Conservation (phyloP, 2,329 filamentous ascomycete species). For the Gliomastix tumulicola region DNA sequence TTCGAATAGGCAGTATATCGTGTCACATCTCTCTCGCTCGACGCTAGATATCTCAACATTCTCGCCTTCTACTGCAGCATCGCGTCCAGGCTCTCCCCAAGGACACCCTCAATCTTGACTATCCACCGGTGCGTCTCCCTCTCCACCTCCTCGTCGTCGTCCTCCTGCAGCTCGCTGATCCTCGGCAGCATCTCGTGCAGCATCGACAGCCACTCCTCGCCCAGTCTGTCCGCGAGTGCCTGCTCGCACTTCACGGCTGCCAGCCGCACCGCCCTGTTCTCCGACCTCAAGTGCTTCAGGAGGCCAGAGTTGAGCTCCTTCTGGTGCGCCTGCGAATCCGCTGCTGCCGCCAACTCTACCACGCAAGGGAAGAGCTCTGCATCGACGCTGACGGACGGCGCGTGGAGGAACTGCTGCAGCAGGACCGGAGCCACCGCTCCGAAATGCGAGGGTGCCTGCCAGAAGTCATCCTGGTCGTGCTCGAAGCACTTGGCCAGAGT, state of each 20-base stretch:
- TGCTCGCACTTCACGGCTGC: conserved; percentile 80
- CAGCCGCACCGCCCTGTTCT: conserved; percentile 65
- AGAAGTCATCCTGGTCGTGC: conserved; percentile 92
- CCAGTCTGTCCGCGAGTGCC: conserved; percentile 68
- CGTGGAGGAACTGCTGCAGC: conserved; percentile 56
- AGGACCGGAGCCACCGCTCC: conserved; percentile 62
- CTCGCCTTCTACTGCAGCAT: conserved; percentile 92
- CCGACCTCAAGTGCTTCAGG: conserved; percentile 70
- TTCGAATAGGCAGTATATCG: no score
- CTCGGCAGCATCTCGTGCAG: conserved; percentile 94
- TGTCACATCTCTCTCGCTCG: no score
- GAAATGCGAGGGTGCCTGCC: conserved; percentile 89
- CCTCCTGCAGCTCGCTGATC: conserved; percentile 92
- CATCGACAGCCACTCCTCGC: conserved; percentile 89
- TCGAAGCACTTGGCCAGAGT: conserved; percentile 72
- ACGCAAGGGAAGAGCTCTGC: conserved; percentile 65
- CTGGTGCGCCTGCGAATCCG: conserved; percentile 82
- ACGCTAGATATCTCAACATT: no score
- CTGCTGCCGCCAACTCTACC: conserved; percentile 63
- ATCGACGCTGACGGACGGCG: conserved; percentile 30
- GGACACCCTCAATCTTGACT: conserved; percentile 75
- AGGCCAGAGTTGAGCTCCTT: conserved; percentile 79
- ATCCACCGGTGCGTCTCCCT: conserved; percentile 87
- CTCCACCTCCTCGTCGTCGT: conserved; percentile 92
- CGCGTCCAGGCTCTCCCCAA: conserved; percentile 84